These are phyloP conservation scores for Hypoxylon trugodes DNA, from an alignment of 495 filamentous ascomycete genomes.

Conservation along the genomic window DNA sequence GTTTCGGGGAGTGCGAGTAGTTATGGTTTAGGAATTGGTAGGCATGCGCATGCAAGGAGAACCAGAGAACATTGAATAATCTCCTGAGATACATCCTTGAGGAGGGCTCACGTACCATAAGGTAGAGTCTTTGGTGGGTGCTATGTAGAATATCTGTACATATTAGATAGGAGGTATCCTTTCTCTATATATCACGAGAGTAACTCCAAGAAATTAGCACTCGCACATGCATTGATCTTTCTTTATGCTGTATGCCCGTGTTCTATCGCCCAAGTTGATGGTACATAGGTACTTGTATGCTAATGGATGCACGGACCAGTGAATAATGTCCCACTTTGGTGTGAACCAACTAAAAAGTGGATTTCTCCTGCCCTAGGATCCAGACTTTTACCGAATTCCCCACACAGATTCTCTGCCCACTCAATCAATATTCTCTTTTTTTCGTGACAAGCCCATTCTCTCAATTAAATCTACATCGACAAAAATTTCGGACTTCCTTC, in stretches of 20 bases:
- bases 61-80: too few relatives aligned
- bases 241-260: not conserved
- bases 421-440: conserved; percentile 32
- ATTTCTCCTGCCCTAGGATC: conserved; percentile 39
- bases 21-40: conserved; percentile 16
- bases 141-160: conserved; percentile 31
- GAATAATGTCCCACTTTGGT: not conserved
- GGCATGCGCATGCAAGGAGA: too few relatives aligned
- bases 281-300: not conserved
- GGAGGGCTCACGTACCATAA: conserved; percentile 18
- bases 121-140: conserved; percentile 5
- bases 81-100: not conserved
- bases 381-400: conserved; percentile 41
- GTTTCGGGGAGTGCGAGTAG: conserved; percentile 6
- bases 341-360: not conserved
- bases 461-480: conserved; percentile 5
- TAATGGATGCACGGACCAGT: not conserved
- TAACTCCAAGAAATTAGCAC: not conserved
- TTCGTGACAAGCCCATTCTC: conserved; percentile 11
- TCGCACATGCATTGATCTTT: not conserved
- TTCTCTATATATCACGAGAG: conserved; percentile 14
- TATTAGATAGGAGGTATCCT: conserved; percentile 17
- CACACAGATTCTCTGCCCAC: conserved; percentile 44
- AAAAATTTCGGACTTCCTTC: conserved; percentile 26
- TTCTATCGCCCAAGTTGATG: not conserved